phyloP scores from a whole-genome alignment of 345 rosid species.

The Brassica carinata region DNA sequence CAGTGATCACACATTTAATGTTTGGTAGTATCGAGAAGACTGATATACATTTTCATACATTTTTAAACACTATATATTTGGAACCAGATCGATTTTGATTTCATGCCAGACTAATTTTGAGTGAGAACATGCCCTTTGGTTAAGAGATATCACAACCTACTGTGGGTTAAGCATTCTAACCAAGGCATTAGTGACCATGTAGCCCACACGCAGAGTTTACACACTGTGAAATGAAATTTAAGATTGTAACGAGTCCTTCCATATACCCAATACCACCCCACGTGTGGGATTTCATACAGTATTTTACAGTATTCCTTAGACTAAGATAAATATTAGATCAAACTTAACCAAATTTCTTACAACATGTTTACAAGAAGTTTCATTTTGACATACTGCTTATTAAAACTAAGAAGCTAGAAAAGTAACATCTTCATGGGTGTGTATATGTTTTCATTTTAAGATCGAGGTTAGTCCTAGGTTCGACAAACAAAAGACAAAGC shows the following conservation, averaged over 20 bases:
- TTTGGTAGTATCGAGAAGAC: not conserved
- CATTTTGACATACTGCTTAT: not conserved
- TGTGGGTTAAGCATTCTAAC: not conserved
- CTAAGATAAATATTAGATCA: not conserved
- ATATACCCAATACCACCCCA: not conserved
- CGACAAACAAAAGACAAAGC: slow-evolving; percentile 23
- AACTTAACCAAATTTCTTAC: not conserved
- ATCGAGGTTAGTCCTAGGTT: slow-evolving; percentile 42
- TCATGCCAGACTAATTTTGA: not conserved
- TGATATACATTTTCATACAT: not conserved
- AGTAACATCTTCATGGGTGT: slow-evolving; percentile 6
- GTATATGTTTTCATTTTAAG: slow-evolving; percentile 21
- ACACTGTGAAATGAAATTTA: not conserved
- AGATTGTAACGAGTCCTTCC: not conserved
- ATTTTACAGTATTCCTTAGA: not conserved
- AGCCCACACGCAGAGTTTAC: not conserved
- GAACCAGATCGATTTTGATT: not conserved
- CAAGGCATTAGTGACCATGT: not conserved
- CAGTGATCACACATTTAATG: not conserved
- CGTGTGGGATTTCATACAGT: not conserved
- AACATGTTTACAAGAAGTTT: not conserved
- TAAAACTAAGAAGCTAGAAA: slow-evolving; percentile 7
- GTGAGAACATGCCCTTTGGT: not conserved
- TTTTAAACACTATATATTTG: not conserved
- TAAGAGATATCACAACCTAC: not conserved